A percentile compares a stretch with the other conserved stretches of the same genome.
These are phyloP conservation scores for Globisporangium parvum DNA, from an alignment of 352 stramenopile genomes.

Conservation along the genomic window DNA sequence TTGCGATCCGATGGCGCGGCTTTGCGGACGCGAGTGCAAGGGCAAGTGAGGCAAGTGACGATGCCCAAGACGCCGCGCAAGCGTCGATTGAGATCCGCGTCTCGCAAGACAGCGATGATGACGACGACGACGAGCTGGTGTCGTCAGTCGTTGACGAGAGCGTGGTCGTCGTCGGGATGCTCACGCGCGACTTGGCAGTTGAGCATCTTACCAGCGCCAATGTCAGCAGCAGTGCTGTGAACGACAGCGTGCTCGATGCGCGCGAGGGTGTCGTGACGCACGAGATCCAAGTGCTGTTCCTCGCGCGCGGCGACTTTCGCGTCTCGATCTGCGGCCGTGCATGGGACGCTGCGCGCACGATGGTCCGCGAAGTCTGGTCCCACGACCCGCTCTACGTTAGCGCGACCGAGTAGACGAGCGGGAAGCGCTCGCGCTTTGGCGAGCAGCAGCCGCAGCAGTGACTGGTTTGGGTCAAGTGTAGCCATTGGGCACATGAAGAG, in stretches of 20 bases:
- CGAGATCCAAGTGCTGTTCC: conserved; percentile 53
- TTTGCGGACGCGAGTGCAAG: background rate
- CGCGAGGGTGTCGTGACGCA: background rate
- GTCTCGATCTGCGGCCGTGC: conserved; percentile 26
- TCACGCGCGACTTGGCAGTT: conserved; percentile 27
- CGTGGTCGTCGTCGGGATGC: conserved; percentile 32
- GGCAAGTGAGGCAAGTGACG: background rate
- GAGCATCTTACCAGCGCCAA: background rate
- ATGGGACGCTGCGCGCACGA: background rate
- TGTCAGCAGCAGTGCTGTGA: background rate
- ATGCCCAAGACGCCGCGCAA: background rate
- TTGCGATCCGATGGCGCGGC: conserved; percentile 4
- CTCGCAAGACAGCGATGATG: conserved; percentile 23
- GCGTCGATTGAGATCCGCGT: conserved; percentile 23
- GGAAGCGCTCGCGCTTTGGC: background rate
- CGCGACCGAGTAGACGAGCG: conserved; percentile 11
- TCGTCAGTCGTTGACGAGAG: conserved; percentile 17
- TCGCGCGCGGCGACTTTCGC: conserved; percentile 52
- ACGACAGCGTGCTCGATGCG: background rate
- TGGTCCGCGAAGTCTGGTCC: conserved; percentile 28
- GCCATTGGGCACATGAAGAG: no score
- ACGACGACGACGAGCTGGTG: background rate
- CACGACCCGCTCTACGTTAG: conserved; percentile 41
- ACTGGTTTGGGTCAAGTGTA: no score
- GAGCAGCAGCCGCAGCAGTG: no score